phyloP scores from a whole-genome alignment of 2,329 filamentous ascomycete genomes.

The Ophiobolus disseminans region DNA sequence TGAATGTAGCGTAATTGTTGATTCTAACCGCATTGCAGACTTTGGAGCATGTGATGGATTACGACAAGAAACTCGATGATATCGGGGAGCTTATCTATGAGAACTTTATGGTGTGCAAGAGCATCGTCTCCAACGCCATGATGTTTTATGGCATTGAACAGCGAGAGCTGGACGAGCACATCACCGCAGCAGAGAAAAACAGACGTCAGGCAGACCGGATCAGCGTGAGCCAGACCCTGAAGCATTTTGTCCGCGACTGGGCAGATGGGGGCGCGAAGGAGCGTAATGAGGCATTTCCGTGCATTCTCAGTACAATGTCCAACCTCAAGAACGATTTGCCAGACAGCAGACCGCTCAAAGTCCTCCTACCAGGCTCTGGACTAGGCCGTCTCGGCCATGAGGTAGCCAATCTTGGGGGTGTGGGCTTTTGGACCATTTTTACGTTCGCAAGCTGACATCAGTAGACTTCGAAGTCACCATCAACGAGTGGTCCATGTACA shows the following conservation, averaged over 20 bases:
- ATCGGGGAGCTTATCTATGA: slow-evolving; percentile 53
- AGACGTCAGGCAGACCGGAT: slow-evolving; percentile 52
- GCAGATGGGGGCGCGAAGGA: slow-evolving; percentile 57
- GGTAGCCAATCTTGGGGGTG: slow-evolving; percentile 52
- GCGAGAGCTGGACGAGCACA: slow-evolving; percentile 56
- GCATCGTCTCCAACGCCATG: slow-evolving; percentile 56
- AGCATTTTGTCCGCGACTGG: slow-evolving; percentile 67
- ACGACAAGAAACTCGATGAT: slow-evolving; percentile 53
- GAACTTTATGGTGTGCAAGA: slow-evolving; percentile 57
- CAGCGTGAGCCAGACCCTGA: slow-evolving; percentile 61
- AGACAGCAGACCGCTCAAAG: slow-evolving; percentile 35
- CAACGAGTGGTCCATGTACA: slow-evolving; percentile 66
- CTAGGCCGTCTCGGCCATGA: slow-evolving; percentile 62
- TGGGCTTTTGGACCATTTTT: slow-evolving; percentile 20
- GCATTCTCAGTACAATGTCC: slow-evolving; percentile 39
- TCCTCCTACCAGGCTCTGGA: slow-evolving; percentile 62
- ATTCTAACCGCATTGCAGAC: slow-evolving; percentile 11
- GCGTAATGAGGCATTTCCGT: slow-evolving; percentile 50
- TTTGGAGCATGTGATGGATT: slow-evolving; percentile 26
- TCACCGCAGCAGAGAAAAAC: slow-evolving; percentile 49
- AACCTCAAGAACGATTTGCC: neutral
- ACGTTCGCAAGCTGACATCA: neutral
- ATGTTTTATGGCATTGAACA: slow-evolving; percentile 56
- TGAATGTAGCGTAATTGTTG: neutral
- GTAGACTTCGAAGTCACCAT: slow-evolving; percentile 60